Evolutionary conservation across 495 filamentous ascomycete species (phyloP), one percentile per base, ranked within the genome.

Genomic region (Daldinia childiae): DNA sequence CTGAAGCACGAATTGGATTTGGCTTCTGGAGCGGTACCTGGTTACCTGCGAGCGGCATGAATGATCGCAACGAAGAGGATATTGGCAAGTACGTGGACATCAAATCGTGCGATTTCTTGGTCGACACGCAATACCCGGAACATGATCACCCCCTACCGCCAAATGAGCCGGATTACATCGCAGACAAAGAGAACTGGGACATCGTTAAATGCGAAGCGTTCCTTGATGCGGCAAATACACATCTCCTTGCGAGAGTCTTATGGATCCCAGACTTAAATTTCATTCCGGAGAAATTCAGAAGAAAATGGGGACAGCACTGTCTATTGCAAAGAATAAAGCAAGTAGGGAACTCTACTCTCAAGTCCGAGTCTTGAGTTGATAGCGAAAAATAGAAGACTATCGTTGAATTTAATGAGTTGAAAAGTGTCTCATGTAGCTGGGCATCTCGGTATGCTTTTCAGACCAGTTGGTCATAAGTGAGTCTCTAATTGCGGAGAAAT

Each of bases 51-150:
- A 80, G 83, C 17, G 96, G 96, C 11, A 92, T 99, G 89, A 99
- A 99, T 75, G 93, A 97, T 77, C 86, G 88, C 59, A 99, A 99
- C 77, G 82, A 88, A 69, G 94, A 97, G 74, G 96, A 99, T 78
- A 80, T 83, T 43, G 86, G 85, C 19, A 98, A 99, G 90, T 94
- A 98, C 74, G 92, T 89, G 27, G 89, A 93, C 62, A 79, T 96
- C 51, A 84, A 81, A 38, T 83, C 87, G 50, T 98, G 96, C 75
- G 85, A 87, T 24, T 98, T 95, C 80, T 77, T 99, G 15, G 90
- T 98, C 38, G 95, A 99, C 77, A 95, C 93, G 3, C 89, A 90
- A 62, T 94, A 95, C 70, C 88, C 92, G 0, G 83, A 83, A 51
- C 79, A 83, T 27, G 69, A 66, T 41, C 45, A 74, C 32, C 63